Evolutionary conservation across 495 filamentous ascomycete species (phyloP), one percentile per base, ranked within the genome.

Genomic region (Penicillium parvum): DNA sequence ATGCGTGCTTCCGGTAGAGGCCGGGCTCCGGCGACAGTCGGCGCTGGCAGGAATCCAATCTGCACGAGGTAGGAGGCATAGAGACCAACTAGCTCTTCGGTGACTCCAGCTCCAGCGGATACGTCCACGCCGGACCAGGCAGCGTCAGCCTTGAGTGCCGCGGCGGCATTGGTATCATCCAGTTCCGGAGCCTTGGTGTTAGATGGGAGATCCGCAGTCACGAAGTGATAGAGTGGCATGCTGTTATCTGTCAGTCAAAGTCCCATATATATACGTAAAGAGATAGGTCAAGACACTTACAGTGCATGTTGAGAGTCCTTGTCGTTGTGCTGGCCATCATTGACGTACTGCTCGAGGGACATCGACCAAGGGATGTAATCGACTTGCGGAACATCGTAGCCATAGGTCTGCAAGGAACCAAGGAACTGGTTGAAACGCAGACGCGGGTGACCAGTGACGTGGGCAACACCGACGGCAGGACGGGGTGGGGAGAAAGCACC

Each of bases 161-260:
- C 61, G 0, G 74, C 72, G 2, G 90, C 81, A 49, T 94, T 90
- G 11, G 61, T 57, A 52, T 95, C 87, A 43, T 88, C 85, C 16
- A 96, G 71, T 57, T 87, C 86, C 0, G 87, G 89, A 1, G 89
- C 88, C 42, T 80, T 81, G 8, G 87, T 90, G 45, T 79, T 80
- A 7, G 75, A 76, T 0, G 89, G 90, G 7, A 96, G 77, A 54
- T 95, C 83, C 12, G 77, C 75, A 20, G 81, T 83, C 29, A 85
- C 86, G 60, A 94, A 91, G 64, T 95, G 85, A 57, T 85, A 89
- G 18, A 96, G 78, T 1, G 89, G 88, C 78, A 92, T 84, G n/a
- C 64, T 66, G 3, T 23, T 25, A 23, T 11, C 19, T 16, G 17
- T 32, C 10, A 32, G 27, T 20, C 0, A 8, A n/a, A n/a, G n/a